A percentile compares a stretch with the other conserved stretches of the same genome.
Evolutionary conservation across 345 rosid species (phyloP).

Genomic region (Triadica sebifera): DNA sequence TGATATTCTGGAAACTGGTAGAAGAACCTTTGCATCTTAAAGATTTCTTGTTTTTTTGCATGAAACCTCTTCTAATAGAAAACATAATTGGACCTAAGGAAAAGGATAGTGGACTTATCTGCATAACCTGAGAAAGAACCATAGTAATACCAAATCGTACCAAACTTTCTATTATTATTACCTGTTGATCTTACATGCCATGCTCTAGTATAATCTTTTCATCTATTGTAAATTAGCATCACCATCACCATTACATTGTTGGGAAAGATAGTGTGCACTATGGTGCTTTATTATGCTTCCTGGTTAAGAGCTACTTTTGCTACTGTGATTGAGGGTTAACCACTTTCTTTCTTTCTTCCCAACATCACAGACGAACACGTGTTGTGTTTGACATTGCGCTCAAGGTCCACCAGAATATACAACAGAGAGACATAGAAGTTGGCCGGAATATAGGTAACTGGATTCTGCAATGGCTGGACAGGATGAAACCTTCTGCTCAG

Average conservation of each 20-base stretch:
- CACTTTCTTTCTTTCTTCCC: constrained; percentile 1
- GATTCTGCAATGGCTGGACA: constrained; percentile 80
- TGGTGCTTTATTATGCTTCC: not conserved
- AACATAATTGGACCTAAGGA: not conserved
- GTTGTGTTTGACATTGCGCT: constrained; percentile 60
- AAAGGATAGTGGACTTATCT: not conserved
- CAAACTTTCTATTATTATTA: not conserved
- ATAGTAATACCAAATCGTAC: not conserved
- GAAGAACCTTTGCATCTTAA: not conserved
- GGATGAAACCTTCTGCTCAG: constrained; percentile 88
- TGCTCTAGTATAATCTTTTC: not conserved
- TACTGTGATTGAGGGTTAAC: not conserved
- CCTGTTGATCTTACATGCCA: not conserved
- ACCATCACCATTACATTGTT: not conserved
- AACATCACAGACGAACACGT: constrained; percentile 54
- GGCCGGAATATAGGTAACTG: constrained; percentile 86
- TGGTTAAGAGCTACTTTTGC: not conserved
- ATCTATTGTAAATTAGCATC: not conserved
- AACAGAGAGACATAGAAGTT: constrained; percentile 79
- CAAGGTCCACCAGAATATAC: constrained; percentile 64
- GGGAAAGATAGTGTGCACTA: not conserved
- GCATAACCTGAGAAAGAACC: not conserved
- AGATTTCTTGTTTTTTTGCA: not conserved
- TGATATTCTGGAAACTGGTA: not conserved
- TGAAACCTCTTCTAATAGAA: not conserved